Evolutionary conservation across 208 protist genomes (phyloP).

Genomic region (Paratrypanosoma confusum): DNA sequence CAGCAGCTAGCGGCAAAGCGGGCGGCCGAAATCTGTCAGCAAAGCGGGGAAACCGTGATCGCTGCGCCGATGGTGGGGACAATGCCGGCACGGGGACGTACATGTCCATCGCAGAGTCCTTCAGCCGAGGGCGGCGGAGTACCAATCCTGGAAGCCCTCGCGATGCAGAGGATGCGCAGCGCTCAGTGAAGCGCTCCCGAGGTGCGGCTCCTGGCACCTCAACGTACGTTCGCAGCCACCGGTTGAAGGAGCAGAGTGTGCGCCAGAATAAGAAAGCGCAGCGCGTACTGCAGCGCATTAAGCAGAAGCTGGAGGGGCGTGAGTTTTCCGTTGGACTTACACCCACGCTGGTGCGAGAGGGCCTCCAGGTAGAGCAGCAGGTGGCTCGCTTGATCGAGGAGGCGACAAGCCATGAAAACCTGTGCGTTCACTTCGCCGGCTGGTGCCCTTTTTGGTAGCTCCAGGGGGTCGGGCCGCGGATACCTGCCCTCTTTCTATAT

Average conservation of each 20-base stretch:
- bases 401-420: conserved; percentile 97
- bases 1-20: not conserved
- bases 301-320: conserved; percentile 95
- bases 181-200: too few relatives aligned
- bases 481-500: too few relatives aligned
- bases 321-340: conserved; percentile 82
- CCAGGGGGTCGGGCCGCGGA: not conserved
- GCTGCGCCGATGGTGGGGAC: too few relatives aligned
- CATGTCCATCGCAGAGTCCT: too few relatives aligned
- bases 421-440: conserved; percentile 98
- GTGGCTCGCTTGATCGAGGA: conserved; percentile 93
- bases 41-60: too few relatives aligned
- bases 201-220: too few relatives aligned
- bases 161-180: too few relatives aligned
- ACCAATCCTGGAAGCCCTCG: too few relatives aligned
- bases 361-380: conserved; percentile 72
- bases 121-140: too few relatives aligned
- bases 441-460: conserved; percentile 99
- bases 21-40: too few relatives aligned
- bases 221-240: too few relatives aligned
- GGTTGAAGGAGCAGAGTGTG: conserved; percentile 8
- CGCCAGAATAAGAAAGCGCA: conserved; percentile 91
- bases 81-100: too few relatives aligned
- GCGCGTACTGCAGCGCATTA: conserved; percentile 93
- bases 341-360: conserved; percentile 21